Evolutionary conservation across 1,284 basidiomycete species (phyloP), one percentile per base, ranked within the genome.

Genomic region (Coniophora puteana): DNA sequence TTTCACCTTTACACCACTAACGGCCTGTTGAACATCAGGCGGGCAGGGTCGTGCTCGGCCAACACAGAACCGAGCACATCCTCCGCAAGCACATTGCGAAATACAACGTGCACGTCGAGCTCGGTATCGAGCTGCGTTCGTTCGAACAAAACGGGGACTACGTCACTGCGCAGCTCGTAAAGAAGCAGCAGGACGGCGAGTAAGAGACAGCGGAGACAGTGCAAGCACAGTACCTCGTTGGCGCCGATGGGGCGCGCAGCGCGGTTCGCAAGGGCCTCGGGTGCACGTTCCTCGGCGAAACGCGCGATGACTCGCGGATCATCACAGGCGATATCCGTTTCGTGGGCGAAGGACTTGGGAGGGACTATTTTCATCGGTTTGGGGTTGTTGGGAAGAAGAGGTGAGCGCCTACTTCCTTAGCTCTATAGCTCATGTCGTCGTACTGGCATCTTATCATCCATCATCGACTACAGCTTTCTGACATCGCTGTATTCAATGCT

Each of bases 271-370:
- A 75, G 43, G 54, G 60, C 22, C 59, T 74, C 7, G 68, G 66
- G 0, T 46, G 76, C 18, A 45, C 59, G 0, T 76, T 77, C 44
- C 40, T 70, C 1, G 76, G 76, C 0, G 69, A 78, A 44, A 67
- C 65, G 0, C 55, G 52, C 25, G 53, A 57, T 5, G 51, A 63
- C 7, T 51, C 67, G 13, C 50, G 51, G 11, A 51, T 63, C 8
- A 48, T 71, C 3, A 52, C 67, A 4, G 74, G 71, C 1, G 73
- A 76, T 47, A 58, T 74, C n/a, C 53, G 53, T 25, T 11, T 57
- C 7, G 43, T 45, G 4, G 45, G 61, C 1, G 52, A 65, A 32
- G 62, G 62, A 4, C 14, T 69, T 7, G 54, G 57, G 30, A 46
- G 53, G 20, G 49, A 60, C n/a, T n/a, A n/a, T n/a, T n/a, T n/a